Conservation (phyloP, 257 asterid genomes). For the Nicotiana tabacum region DNA sequence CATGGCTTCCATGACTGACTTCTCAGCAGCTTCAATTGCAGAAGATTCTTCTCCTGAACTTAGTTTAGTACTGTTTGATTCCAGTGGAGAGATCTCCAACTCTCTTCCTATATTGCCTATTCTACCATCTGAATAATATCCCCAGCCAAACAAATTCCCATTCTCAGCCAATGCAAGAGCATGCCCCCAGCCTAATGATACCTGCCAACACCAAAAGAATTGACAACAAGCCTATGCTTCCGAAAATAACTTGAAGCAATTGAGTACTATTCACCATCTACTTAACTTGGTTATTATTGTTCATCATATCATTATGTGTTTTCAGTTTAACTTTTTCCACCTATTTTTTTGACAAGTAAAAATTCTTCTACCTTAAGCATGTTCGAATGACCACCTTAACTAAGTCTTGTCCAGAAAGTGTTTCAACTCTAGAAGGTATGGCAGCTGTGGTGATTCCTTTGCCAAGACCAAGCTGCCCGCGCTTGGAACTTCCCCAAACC, state of each 20-base stretch:
- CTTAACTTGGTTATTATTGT: background rate
- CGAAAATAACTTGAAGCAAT: background rate
- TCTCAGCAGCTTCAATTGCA: constrained; percentile 58
- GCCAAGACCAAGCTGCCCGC: constrained; percentile 89
- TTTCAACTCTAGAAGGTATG: constrained; percentile 60
- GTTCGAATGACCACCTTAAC: constrained; percentile 66
- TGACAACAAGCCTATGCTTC: background rate
- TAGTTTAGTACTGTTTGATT: constrained; percentile 34
- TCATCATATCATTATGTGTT: background rate
- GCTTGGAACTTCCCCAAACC: constrained; percentile 98
- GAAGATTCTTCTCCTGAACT: constrained; percentile 20
- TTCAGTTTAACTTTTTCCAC: constrained; percentile 31
- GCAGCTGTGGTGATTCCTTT: constrained; percentile 48
- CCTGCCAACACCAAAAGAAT: constrained; percentile 40
- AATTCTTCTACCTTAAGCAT: constrained; percentile 49
- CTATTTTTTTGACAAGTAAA: constrained; percentile 28
- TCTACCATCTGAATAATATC: constrained; percentile 95
- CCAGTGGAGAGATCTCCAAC: constrained; percentile 75
- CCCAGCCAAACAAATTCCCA: constrained; percentile 95
- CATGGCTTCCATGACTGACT: constrained; percentile 58
- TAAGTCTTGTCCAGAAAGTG: constrained; percentile 64
- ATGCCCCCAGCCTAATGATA: constrained; percentile 96
- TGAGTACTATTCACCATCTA: background rate
- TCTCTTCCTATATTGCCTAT: constrained; percentile 61
- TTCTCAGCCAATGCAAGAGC: constrained; percentile 72